Conservation (phyloP, 1,284 basidiomycete species). For the Ganoderma lucidum region DNA sequence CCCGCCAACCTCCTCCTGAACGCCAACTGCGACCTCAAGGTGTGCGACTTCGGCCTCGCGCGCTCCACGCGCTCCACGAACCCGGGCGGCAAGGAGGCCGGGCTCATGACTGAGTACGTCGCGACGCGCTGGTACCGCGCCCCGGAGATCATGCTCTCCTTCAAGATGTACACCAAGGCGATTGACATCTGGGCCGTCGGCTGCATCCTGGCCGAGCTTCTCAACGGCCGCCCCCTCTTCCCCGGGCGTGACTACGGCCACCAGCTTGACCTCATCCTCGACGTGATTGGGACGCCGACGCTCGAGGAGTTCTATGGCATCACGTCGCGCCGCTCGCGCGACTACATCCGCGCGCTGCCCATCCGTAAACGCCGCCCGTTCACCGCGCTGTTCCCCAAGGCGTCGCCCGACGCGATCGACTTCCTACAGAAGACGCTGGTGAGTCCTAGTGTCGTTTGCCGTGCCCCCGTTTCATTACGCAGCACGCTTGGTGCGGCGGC, state of each 20-base stretch:
- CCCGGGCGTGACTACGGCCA: constrained; percentile 91
- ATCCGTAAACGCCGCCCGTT: constrained; percentile 74
- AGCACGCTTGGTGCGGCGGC: not conserved
- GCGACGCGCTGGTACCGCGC: constrained; percentile 88
- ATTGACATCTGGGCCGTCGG: constrained; percentile 91
- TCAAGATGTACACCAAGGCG: constrained; percentile 86
- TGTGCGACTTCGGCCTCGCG: constrained; percentile 88
- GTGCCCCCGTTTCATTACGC: not conserved
- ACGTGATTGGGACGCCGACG: constrained; percentile 89
- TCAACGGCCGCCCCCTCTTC: constrained; percentile 83
- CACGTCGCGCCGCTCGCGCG: constrained; percentile 82
- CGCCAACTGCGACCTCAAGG: constrained; percentile 88
- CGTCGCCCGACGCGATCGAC: constrained; percentile 80
- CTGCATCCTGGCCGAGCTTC: constrained; percentile 89
- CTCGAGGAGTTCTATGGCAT: constrained; percentile 91
- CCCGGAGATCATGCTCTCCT: constrained; percentile 90
- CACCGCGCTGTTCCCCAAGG: constrained; percentile 70
- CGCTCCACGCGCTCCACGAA: constrained; percentile 71
- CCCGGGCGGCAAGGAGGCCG: constrained; percentile 71
- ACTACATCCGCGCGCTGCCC: constrained; percentile 83
- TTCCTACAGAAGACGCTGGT: constrained; percentile 86
- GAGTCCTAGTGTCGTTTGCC: constrained; percentile 39
- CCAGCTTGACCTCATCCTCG: constrained; percentile 86
- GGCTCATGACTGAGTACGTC: constrained; percentile 87
- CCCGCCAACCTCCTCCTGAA: constrained; percentile 85